Evolutionary conservation across 768 basidiomycete species (phyloP).

Genomic region (Mycena venus): DNA sequence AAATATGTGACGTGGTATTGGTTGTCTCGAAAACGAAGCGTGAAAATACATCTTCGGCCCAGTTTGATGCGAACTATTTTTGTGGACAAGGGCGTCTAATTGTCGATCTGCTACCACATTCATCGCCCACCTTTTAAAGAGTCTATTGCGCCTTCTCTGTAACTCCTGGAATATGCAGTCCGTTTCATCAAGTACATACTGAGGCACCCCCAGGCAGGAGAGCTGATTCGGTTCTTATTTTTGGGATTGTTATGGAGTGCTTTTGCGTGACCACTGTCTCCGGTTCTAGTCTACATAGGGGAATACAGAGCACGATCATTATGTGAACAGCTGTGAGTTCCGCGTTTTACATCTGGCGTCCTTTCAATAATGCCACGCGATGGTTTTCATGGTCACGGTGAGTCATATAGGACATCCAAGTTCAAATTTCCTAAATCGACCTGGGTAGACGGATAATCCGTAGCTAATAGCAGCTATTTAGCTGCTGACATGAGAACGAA

Average conservation of each 20-base stretch:
- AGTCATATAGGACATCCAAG: too few relatives aligned
- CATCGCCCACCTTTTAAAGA: not conserved
- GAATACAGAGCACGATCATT: not conserved
- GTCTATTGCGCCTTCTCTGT: not conserved
- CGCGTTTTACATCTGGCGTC: not conserved
- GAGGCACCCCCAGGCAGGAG: conserved; percentile 11
- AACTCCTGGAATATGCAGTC: not conserved
- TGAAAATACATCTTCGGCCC: too few relatives aligned
- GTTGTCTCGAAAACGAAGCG: too few relatives aligned
- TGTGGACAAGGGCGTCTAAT: too few relatives aligned
- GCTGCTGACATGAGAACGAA: too few relatives aligned
- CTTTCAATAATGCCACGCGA: not conserved
- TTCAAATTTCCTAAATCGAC: too few relatives aligned
- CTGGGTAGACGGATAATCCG: too few relatives aligned
- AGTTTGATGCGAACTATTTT: too few relatives aligned
- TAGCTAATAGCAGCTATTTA: too few relatives aligned
- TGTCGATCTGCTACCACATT: not conserved
- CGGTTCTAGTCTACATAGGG: not conserved
- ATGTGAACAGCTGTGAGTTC: conserved; percentile 5
- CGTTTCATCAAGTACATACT: conserved; percentile 1
- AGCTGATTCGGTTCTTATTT: conserved; percentile 13
- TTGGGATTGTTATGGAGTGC: conserved; percentile 10
- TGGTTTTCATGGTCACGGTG: conserved; percentile 12
- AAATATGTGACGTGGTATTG: too few relatives aligned
- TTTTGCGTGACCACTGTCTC: not conserved